Conservation (phyloP, 2,329 filamentous ascomycete genomes). For the Fusarium xylarioides region DNA sequence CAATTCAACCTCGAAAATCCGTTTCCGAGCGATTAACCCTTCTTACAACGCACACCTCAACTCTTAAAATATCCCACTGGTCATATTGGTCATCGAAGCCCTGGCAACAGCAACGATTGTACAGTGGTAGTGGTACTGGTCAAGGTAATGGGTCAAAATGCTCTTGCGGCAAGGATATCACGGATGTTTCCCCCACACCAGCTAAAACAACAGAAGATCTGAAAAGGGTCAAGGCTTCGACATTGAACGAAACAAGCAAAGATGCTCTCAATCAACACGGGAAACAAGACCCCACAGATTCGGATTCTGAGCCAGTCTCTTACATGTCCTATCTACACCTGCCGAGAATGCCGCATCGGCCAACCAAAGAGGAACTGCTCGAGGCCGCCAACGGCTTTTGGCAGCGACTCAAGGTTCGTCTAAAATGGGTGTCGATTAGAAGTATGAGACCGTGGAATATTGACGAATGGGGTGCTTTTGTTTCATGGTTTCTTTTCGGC, state of each 20-base stretch:
- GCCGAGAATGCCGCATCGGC: slow-evolving; percentile 81
- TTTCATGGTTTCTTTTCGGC: slow-evolving; percentile 92
- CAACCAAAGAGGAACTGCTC: slow-evolving; percentile 91
- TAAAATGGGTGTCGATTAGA: slow-evolving; percentile 98
- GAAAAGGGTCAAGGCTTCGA: slow-evolving; percentile 19
- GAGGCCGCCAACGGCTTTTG: slow-evolving; percentile 93
- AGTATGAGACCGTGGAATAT: slow-evolving; percentile 94
- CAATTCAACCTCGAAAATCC: background rate
- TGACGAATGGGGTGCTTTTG: slow-evolving; percentile 95
- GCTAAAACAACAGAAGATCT: slow-evolving; percentile 26
- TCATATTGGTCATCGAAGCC: slow-evolving; percentile 1
- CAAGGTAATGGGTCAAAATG: slow-evolving; percentile 31
- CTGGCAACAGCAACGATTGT: slow-evolving; percentile 26
- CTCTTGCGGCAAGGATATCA: slow-evolving; percentile 38
- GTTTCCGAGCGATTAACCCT: slow-evolving; percentile 6
- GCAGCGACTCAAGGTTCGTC: slow-evolving; percentile 86
- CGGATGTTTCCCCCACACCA: slow-evolving; percentile 4
- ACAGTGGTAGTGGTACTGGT: slow-evolving; percentile 22
- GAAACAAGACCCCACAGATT: slow-evolving; percentile 14
- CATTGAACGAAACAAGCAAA: slow-evolving; percentile 17
- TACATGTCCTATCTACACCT: slow-evolving; percentile 68
- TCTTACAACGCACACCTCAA: background rate
- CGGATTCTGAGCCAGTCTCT: slow-evolving; percentile 54
- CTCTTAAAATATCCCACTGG: background rate
- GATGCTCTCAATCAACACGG: slow-evolving; percentile 11